A percentile compares a stretch with the other conserved stretches of the same genome.
phyloP scores from a whole-genome alignment of 192 early-diverging fungal species.

The Linnemannia zychae region DNA sequence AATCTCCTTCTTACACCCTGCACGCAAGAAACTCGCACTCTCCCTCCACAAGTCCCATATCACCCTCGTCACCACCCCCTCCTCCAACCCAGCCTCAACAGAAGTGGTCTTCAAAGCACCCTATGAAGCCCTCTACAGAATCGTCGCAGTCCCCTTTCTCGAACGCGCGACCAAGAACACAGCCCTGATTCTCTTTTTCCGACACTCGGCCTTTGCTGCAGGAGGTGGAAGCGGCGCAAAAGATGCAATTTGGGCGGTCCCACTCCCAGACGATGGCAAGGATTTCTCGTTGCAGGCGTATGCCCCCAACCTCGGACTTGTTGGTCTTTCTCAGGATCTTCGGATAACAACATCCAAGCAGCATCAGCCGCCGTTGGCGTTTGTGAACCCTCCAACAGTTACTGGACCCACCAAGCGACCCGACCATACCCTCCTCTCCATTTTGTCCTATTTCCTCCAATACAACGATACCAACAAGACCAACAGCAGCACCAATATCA shows the following conservation, averaged over 20 bases:
- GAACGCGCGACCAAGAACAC: conserved; percentile 47
- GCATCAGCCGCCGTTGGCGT: conserved; percentile 9
- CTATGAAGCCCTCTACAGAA: conserved; percentile 18
- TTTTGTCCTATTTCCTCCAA: conserved; percentile 22
- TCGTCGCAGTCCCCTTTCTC: conserved; percentile 44
- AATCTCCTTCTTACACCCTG: conserved; percentile 41
- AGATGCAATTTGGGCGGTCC: conserved; percentile 48
- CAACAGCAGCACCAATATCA: not conserved
- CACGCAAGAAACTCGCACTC: conserved; percentile 47
- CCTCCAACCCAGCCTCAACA: conserved; percentile 10
- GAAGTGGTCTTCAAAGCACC: conserved; percentile 32
- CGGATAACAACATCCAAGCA: not conserved
- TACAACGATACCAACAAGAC: not conserved
- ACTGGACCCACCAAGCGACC: conserved; percentile 29
- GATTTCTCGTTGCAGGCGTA: conserved; percentile 29
- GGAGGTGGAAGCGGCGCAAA: conserved; percentile 12
- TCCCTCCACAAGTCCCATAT: conserved; percentile 23
- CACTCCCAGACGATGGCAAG: conserved; percentile 44
- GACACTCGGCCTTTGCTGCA: conserved; percentile 20
- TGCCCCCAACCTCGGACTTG: conserved; percentile 14
- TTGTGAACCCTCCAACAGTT: not conserved
- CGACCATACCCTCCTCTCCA: conserved; percentile 29
- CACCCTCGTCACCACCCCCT: conserved; percentile 13
- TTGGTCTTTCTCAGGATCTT: conserved; percentile 27
- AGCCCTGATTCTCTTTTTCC: conserved; percentile 37